Evolutionary conservation across 2,329 filamentous ascomycete species (phyloP), one percentile per base, ranked within the genome.

Genomic region (Monosporascus sp.): DNA sequence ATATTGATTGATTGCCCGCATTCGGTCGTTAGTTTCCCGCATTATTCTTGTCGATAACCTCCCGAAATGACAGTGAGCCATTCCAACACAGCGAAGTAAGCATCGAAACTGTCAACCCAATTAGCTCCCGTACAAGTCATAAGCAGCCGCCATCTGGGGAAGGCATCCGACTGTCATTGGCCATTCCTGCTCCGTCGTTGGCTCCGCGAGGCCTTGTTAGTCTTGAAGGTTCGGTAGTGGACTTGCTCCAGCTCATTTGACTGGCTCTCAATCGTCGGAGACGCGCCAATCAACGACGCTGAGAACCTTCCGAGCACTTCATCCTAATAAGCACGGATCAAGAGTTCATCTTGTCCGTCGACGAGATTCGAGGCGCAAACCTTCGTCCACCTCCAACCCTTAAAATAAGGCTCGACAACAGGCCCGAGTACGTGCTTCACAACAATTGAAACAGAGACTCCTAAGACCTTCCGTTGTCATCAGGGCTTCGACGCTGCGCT

Each of bases 281-380:
- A 51, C 57, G 62, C 64, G 59, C 66, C 66, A 68, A 68, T 68
- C 64, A 67, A 67, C 55, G 59, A 59, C 51, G 53, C 59, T 51
- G 51, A 54, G 48, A 53, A 51, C 48, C 57, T 59, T 57, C 58
- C 55, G 57, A 53, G 60, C 49, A 54, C 53, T 54, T 58, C 53
- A 56, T 56, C 54, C 58, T 55, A 57, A 62, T 59, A 62, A 66
- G 66, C 65, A 68, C 65, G 62, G 66, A 67, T 67, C 66, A 68
- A 51, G 63, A 53, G 66, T 68, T 68, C 65, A 56, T 66, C 9
- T 14, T 14, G 27, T 52, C 60, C 53, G 60, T 63, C 57, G 60
- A 62, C 62, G 53, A 56, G 57, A 51, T 50, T 53, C 55, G 58
- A 66, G 64, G 63, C 61, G 60, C 60, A 64, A 57, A 52, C 51